A percentile compares a stretch with the other conserved stretches of the same genome.
Evolutionary conservation across 73 alveolate genomes (phyloP).

Genomic region (Breviolum minutum): DNA sequence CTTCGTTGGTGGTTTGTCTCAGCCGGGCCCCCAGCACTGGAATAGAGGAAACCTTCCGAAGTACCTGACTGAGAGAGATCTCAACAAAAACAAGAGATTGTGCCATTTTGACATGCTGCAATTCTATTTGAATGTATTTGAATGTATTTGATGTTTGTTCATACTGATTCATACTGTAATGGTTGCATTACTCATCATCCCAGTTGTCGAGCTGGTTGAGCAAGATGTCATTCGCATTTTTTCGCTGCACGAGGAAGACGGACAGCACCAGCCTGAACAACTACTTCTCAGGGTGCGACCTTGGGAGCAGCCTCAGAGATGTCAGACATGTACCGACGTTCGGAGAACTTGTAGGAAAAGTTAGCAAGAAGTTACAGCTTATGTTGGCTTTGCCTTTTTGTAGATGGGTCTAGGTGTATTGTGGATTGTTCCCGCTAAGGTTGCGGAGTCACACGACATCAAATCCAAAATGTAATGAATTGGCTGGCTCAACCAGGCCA

Average conservation of each 20-base stretch:
- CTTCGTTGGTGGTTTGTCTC: constrained; percentile 65
- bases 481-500: no score
- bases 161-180: background rate
- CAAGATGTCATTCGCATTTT: background rate
- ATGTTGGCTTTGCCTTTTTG: no score
- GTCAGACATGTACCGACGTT: no score
- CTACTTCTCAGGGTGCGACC: constrained; percentile 35
- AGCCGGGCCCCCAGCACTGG: background rate
- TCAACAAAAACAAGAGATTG: background rate
- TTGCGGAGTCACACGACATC: no score
- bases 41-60: background rate
- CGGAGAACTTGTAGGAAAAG: background rate
- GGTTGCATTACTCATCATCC: background rate
- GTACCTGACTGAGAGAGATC: background rate
- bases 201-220: background rate
- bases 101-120: background rate
- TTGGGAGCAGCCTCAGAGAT: background rate
- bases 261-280: constrained; percentile 6
- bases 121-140: no score
- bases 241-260: constrained; percentile 25
- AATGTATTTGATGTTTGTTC: no score
- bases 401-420: no score
- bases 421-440: no score
- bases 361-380: background rate
- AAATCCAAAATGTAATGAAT: no score